Conservation (phyloP, 1,284 basidiomycete species). For the Ustilago curta region DNA sequence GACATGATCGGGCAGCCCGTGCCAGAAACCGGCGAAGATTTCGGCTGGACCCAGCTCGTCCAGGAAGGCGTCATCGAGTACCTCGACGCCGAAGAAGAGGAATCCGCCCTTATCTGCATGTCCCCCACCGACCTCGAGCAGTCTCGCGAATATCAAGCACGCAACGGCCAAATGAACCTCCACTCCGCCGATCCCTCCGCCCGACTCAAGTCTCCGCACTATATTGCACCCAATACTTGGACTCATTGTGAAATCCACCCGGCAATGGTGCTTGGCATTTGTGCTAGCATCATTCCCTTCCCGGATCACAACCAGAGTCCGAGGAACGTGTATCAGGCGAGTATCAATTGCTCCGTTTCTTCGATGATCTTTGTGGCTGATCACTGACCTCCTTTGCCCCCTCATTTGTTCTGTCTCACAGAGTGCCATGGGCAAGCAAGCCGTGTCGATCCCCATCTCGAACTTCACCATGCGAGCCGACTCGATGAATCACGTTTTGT, state of each 20-base stretch:
- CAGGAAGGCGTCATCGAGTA: conserved; percentile 91
- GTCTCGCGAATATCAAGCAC: conserved; percentile 72
- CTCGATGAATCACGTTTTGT: conserved; percentile 83
- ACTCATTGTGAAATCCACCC: conserved; percentile 99
- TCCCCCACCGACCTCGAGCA: conserved; percentile 91
- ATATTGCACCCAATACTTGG: conserved; percentile 74
- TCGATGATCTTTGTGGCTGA: background rate
- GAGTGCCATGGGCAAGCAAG: conserved; percentile 98
- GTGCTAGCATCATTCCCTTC: conserved; percentile 98
- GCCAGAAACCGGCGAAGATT: conserved; percentile 57
- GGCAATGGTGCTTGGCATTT: conserved; percentile 98
- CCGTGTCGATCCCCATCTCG: conserved; percentile 86
- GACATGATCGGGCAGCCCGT: conserved; percentile 74
- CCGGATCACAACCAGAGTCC: conserved; percentile 99
- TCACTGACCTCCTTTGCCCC: background rate
- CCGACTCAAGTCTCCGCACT: conserved; percentile 74
- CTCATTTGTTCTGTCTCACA: conserved; percentile 74
- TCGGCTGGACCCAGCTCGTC: conserved; percentile 87
- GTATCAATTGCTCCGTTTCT: background rate
- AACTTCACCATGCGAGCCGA: conserved; percentile 88
- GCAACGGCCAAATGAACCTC: conserved; percentile 74
- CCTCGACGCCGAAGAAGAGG: conserved; percentile 98
- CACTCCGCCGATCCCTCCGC: conserved; percentile 84
- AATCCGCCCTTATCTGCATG: conserved; percentile 99
- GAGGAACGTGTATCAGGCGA: conserved; percentile 88